Base-by-base conservation (phyloP, 2,329 filamentous ascomycete genomes). In the Beauveria sp. region DNA sequence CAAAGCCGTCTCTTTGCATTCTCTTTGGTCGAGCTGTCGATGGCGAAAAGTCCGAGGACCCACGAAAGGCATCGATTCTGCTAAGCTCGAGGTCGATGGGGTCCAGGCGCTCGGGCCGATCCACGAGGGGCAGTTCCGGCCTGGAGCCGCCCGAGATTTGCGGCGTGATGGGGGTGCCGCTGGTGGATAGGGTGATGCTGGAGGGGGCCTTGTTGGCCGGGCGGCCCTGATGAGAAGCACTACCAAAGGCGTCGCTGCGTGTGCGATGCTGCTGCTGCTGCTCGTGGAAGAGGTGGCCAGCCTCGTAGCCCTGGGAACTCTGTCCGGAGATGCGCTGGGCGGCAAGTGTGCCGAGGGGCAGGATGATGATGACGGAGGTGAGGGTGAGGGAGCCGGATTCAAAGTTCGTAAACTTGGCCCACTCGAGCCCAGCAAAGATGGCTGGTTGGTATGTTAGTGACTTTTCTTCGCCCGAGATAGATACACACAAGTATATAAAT, bases 291-390 rank as follows among this genome's bases (percentile, higher is more conserved):
- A 54, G 20, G 22, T 28, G 43, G 34, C 60, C 60, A 4, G 60
- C 53, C 34, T 30, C 2, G 60, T 62, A 62, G 46, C 45, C 38
- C 53, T 62, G 60, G 2, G 53, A 62, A 7, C 60, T 53, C 5
- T 45, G 7, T 10, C 20, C 14, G 22, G 74, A 70, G 49, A 80
- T 69, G 43, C 78, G 77, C 66, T 81, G 79, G 8, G 81, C 81
- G 16, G 80, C 73, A 34, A 84, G 74, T 5, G 78, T 78, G 60
- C 80, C 81, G 1, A 84, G 74, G 0, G 81, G 81, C 0, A 85
- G 74, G 45, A 83, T 75, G 55, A 83, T 68, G 64, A 78, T 73
- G 47, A 83, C 79, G 0, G 79, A 77, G 0, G 80, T 82, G 47
- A 77, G 70, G 0, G 78, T 77, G 43, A 83, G 70, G 1, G 81